Evolutionary conservation across 2,329 filamentous ascomycete species (phyloP), one percentile per base, ranked within the genome.

Genomic region (Trichoderma hamatum): DNA sequence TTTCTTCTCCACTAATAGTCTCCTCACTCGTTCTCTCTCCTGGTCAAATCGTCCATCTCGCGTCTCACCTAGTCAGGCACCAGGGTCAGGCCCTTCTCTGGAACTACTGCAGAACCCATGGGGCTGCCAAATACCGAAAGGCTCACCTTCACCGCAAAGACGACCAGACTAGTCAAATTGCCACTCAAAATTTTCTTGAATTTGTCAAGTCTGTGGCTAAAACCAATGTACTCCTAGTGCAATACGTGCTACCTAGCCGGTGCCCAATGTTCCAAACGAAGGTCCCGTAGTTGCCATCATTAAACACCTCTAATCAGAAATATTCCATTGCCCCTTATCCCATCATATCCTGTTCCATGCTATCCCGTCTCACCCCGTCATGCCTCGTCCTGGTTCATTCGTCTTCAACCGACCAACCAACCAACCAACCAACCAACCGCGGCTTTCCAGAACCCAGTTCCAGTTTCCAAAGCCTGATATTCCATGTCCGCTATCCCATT

Each of bases 101-200:
- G 34, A 65, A 65, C 51, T 55, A 46, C 62, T 65, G 62, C 62
- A 65, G 51, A 56, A 56, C 34, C 34, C 34, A 55, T 43, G 61
- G 49, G 32, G 61, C 46, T 16, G n/a, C 63, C 52, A 49, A 36
- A 34, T 58, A 34, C 63, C 63, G 39, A 51, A 66, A 51, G 16
- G 63, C 63, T 58, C 63, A 49, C 63, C 54, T 51, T 66, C 54
- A 58, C 63, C 63, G 63, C 63, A 58, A 39, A 66, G 19, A 64
- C 19, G 5, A 21, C 30, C 52, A 36, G 46, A 5, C 5, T 11
- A 43, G 51, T 24, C 39, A 58, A 16, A 58, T 58, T 66, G 28
- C 52, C 52, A 58, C 63, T 39, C 14, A 39, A 36, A 46, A 56
- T 24, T 34, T 26, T 51, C n/a, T 56, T 58, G 54, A 49, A 66